phyloP scores from a whole-genome alignment of 2,329 filamentous ascomycete genomes.

The Sporothrix schenckii region DNA sequence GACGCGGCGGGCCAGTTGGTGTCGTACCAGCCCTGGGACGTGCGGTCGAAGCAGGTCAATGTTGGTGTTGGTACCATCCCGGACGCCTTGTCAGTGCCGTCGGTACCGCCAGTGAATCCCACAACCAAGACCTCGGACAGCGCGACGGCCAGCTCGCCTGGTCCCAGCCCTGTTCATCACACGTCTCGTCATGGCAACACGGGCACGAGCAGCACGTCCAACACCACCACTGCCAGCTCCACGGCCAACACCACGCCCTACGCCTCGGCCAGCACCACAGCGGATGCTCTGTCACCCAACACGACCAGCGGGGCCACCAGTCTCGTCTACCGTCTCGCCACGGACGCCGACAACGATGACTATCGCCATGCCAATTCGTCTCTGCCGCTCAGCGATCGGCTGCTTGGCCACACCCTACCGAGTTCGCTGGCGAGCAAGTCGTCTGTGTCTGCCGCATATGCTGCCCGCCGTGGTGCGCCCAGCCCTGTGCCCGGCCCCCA shows the following conservation, averaged over 20 bases:
- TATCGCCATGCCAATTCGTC: background rate
- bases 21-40: constrained; percentile 20
- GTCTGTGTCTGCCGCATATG: background rate
- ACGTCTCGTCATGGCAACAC: background rate
- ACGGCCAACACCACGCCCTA: background rate
- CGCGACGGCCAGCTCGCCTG: background rate
- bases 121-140: background rate
- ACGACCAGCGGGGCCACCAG: background rate
- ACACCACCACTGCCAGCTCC: background rate
- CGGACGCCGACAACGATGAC: background rate
- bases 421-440: constrained; percentile 20
- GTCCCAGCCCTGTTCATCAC: background rate
- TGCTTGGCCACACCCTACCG: background rate
- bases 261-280: background rate
- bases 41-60: background rate
- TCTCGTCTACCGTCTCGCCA: constrained; percentile 22
- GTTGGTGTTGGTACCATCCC: background rate
- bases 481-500: constrained; percentile 14
- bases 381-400: background rate
- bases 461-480: constrained; percentile 8
- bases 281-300: background rate
- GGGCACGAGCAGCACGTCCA: background rate
- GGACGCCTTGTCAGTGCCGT: background rate
- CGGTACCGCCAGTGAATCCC: background rate
- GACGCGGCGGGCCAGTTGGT: constrained; percentile 14